Evolutionary conservation across 225 moss, liverwort and hornwort genomes (phyloP).

Genomic region (Antitrichia curtipendula): DNA sequence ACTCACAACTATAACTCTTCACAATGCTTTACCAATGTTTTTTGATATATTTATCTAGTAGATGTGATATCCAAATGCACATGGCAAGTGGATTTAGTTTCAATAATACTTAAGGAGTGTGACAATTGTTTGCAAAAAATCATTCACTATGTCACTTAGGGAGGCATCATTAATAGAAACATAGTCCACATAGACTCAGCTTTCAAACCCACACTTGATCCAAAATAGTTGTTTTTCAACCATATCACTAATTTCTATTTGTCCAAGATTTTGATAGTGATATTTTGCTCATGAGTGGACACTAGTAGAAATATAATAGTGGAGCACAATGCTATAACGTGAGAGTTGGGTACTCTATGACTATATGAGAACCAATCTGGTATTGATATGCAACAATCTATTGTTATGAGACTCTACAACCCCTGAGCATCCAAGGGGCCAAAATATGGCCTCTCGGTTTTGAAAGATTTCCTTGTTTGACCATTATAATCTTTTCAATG

Average conservation of each 20-base stretch:
- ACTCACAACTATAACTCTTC: background rate
- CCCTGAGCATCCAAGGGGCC: no score
- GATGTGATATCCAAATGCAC: background rate
- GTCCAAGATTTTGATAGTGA: background rate
- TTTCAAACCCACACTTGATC: background rate
- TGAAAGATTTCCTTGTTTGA: no score
- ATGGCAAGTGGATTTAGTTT: background rate
- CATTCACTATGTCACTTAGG: no score
- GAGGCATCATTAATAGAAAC: no score
- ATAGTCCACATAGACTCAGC: no score
- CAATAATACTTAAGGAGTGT: background rate
- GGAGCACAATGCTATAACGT: rapidly evolving
- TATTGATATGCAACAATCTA: background rate
- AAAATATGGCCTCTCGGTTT: no score
- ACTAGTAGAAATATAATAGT: background rate
- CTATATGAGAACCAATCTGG: rapidly evolving
- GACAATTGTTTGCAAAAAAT: background rate
- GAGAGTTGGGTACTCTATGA: background rate
- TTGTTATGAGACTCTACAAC: no score
- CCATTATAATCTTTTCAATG: no score
- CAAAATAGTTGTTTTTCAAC: no score
- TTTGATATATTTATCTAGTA: background rate
- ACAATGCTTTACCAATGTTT: background rate
- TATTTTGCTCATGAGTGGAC: rapidly evolving
- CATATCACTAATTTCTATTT: no score